Evolutionary conservation across 192 early-diverging fungal genomes (phyloP), one percentile per base, ranked within the genome.

Genomic region (Podila horticola): DNA sequence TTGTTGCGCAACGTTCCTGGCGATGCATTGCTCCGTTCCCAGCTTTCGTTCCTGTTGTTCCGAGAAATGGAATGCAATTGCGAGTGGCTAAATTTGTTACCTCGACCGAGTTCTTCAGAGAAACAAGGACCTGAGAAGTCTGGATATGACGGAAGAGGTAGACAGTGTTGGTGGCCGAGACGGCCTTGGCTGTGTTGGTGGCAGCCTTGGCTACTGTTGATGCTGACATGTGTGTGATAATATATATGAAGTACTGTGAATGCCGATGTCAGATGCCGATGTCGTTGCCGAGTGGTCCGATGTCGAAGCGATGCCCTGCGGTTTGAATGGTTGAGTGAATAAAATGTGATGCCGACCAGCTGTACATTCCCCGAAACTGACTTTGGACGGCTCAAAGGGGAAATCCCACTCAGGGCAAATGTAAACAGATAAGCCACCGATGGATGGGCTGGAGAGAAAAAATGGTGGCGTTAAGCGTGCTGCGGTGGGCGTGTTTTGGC

Each of bases 71-170:
- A 33, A 19, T 69, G 38, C 58, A 67, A 59, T 48, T n/a, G 31
- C 60, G 28, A 55, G 55, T 48, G 38, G 24, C 15, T 22, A 8
- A 6, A 30, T 19, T 52, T 10, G 5, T 59, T 81, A 85, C 85
- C 85, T 88, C 86, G 64, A 88, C 82, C 20, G 71, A 74, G 59
- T 70, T 75, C 67, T 84, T 79, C 22, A 83, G 36, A 22, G 85
- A 86, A 5, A 88, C 84, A 26, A 88, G 75, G 29, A 88, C 84
- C 66, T 88, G 87, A 2, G 84, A 74, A 30, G 87, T 86, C 58
- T 88, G 87, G 61, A 88, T 81, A 55, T 88, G 85, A 49, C 87
- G 84, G 67, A 84, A 88, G 68, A 88, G 79, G 55, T 88, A 85
- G 20, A 88, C 75, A 26, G 76, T 82, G 58, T 75, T 74, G 20